Percentiles rank a stretch among this genome's conserved stretches.
phyloP scores from a whole-genome alignment of 805 yeast species.

The Yamadazyma laniorum region DNA sequence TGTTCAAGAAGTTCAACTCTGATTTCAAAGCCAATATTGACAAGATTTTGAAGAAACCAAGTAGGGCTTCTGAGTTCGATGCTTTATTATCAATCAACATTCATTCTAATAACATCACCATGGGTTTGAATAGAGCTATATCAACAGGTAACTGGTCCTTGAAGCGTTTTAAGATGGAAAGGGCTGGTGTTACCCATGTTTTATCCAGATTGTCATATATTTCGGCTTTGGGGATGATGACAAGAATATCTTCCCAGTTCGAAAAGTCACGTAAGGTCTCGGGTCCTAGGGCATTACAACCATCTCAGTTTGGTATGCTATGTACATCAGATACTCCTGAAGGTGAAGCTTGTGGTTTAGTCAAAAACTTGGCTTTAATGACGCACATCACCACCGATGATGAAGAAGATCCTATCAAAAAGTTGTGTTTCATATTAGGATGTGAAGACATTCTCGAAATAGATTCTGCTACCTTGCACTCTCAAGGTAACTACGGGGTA shows the following conservation, averaged over 20 bases:
- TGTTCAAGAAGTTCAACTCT: constrained; percentile 91
- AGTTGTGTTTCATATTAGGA: constrained; percentile 77
- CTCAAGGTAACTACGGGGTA: constrained; percentile 77
- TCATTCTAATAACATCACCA: constrained; percentile 89
- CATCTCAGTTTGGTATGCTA: constrained; percentile 98
- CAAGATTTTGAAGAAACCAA: constrained; percentile 89
- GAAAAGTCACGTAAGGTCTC: constrained; percentile 97
- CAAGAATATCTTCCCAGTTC: constrained; percentile 97
- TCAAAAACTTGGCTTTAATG: constrained; percentile 94
- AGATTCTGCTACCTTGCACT: constrained; percentile 80
- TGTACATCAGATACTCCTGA: constrained; percentile 99
- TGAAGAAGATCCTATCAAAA: constrained; percentile 84
- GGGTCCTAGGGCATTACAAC: constrained; percentile 98
- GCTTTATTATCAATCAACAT: constrained; percentile 86
- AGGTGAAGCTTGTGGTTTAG: constrained; percentile 99
- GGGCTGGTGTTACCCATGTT: constrained; percentile 99
- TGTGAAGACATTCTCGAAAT: constrained; percentile 81
- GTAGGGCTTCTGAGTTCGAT: constrained; percentile 92
- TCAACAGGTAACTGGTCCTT: constrained; percentile 99
- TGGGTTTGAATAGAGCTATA: constrained; percentile 92
- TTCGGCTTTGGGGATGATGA: constrained; percentile 98
- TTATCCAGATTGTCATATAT: constrained; percentile 87
- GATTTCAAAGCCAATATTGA: constrained; percentile 95
- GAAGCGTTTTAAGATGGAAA: constrained; percentile 98
- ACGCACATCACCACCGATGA: constrained; percentile 98